These are phyloP conservation scores for Ganoderma lingzhi DNA, from an alignment of 1,284 basidiomycete genomes.

Conservation along the genomic window DNA sequence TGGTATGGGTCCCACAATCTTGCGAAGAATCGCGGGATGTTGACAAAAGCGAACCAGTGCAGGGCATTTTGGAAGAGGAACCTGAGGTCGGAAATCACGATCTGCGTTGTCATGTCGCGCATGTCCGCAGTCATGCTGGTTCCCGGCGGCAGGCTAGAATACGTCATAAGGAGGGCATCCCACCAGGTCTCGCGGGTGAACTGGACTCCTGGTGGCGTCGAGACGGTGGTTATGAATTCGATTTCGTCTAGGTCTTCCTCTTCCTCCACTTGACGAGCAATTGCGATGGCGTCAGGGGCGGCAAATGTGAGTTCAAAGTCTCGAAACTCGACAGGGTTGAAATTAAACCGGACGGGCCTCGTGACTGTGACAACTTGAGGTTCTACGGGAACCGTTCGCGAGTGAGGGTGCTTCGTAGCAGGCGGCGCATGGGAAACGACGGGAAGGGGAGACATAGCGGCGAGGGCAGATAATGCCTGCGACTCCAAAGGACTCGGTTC, in stretches of 20 bases:
- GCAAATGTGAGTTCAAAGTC: constrained; percentile 38
- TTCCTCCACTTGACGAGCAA: constrained; percentile 7
- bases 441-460: neutral
- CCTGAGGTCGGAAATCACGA: constrained; percentile 63
- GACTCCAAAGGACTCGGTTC: neutral
- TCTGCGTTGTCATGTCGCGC: constrained; percentile 52
- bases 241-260: constrained; percentile 5
- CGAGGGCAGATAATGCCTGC: neutral
- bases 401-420: neutral
- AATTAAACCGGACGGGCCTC: neutral
- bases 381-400: neutral
- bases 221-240: neutral
- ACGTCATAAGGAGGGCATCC: constrained; percentile 72
- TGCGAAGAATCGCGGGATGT: constrained; percentile 71
- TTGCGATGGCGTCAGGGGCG: constrained; percentile 14
- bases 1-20: constrained; percentile 60
- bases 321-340: constrained; percentile 2
- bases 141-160: constrained; percentile 47
- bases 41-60: constrained; percentile 77
- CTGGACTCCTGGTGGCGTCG: constrained; percentile 58
- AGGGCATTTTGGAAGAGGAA: constrained; percentile 67
- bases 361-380: neutral
- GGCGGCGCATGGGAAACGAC: neutral
- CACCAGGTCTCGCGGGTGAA: constrained; percentile 80
- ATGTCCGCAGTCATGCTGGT: constrained; percentile 46